Percentiles rank a stretch among this genome's conserved stretches.
These are phyloP conservation scores for Fomitopsis serialis DNA, from an alignment of 768 basidiomycete species.

Conservation along the genomic window DNA sequence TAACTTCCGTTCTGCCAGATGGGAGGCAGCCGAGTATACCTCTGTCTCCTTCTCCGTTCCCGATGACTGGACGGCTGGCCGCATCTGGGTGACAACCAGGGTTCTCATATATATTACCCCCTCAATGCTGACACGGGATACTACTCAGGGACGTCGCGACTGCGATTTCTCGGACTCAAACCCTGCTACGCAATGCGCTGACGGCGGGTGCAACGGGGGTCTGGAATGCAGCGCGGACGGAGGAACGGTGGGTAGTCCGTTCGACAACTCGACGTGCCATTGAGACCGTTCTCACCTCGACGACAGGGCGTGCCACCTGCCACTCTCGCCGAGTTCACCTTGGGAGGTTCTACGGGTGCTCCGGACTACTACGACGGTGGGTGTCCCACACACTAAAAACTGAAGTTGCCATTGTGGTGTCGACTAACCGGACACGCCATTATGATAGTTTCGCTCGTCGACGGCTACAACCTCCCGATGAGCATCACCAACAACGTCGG, in stretches of 20 bases:
- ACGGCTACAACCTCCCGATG: constrained; percentile 31
- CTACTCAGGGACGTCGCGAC: constrained; percentile 28
- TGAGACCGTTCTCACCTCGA: neutral
- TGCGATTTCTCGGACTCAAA: constrained; percentile 32
- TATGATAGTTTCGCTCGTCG: constrained; percentile 23
- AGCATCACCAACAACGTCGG: constrained; percentile 26
- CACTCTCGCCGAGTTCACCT: constrained; percentile 32
- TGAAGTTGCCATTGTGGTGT: neutral
- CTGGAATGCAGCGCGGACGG: constrained; percentile 29
- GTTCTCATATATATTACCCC: neutral
- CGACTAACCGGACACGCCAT: neutral
- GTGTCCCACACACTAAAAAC: neutral
- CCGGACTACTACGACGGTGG: constrained; percentile 30
- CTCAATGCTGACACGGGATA: neutral
- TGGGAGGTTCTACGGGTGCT: constrained; percentile 18
- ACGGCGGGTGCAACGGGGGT: constrained; percentile 38
- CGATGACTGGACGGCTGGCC: constrained; percentile 33
- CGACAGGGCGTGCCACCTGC: constrained; percentile 29
- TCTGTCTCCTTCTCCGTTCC: constrained; percentile 28
- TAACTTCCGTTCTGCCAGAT: constrained; percentile 11
- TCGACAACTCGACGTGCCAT: neutral
- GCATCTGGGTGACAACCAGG: constrained; percentile 28
- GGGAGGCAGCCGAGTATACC: constrained; percentile 24
- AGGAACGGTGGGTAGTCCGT: constrained; percentile 27
- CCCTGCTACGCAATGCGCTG: constrained; percentile 28